Evolutionary conservation across 2,329 filamentous ascomycete genomes (phyloP).

Genomic region (Colletotrichum sojae): DNA sequence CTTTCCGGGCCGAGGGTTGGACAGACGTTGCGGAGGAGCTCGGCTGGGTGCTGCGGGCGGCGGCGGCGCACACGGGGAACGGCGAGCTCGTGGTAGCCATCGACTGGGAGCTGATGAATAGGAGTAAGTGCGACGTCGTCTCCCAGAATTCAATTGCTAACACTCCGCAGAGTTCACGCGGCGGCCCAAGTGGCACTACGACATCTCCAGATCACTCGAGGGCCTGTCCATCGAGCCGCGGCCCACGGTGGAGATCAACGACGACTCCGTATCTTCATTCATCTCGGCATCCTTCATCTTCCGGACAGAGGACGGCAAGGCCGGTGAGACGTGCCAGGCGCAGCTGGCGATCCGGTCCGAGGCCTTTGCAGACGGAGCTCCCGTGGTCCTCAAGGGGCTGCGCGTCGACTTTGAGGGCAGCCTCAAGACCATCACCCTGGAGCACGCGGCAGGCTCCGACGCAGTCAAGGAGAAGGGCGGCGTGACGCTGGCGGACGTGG

Average conservation of each 20-base stretch:
- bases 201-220: slow-evolving; percentile 70
- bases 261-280: slow-evolving; percentile 67
- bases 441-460: slow-evolving; percentile 52
- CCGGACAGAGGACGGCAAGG: slow-evolving; percentile 69
- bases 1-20: slow-evolving; percentile 73
- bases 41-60: slow-evolving; percentile 72
- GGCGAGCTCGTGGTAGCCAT: slow-evolving; percentile 71
- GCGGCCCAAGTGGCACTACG: slow-evolving; percentile 72
- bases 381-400: slow-evolving; percentile 66
- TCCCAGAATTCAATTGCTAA: slow-evolving; percentile 38
- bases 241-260: slow-evolving; percentile 65
- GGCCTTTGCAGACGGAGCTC: slow-evolving; percentile 65
- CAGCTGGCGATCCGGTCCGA: slow-evolving; percentile 72
- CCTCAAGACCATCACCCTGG: slow-evolving; percentile 68
- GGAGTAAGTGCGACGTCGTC: slow-evolving; percentile 58
- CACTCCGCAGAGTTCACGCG: slow-evolving; percentile 62
- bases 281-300: slow-evolving; percentile 71
- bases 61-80: slow-evolving; percentile 66
- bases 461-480: slow-evolving; percentile 42
- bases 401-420: slow-evolving; percentile 70
- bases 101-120: slow-evolving; percentile 76
- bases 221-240: slow-evolving; percentile 60
- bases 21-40: slow-evolving; percentile 71
- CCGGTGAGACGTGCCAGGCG: slow-evolving; percentile 70
- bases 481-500: slow-evolving; percentile 45